Base-by-base conservation (phyloP, 306 rosid species). In the Lathyrus sativus region DNA sequence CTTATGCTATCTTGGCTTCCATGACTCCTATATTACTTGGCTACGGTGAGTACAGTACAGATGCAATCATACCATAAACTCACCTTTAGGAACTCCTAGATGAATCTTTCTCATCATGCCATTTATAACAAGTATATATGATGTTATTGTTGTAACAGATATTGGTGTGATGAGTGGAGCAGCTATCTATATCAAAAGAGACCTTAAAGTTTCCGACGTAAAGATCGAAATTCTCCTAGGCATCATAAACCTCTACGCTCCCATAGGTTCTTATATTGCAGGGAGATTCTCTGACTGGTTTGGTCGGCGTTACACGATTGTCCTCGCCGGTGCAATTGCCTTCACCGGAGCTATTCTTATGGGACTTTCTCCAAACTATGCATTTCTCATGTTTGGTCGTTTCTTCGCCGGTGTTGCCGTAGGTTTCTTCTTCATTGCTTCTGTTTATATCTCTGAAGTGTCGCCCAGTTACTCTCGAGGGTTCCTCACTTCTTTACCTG, bases 371-470 rank as follows among this genome's bases (percentile, higher is more conserved):
- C 71, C 93, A 26, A 87, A 90, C 81, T 90, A 90, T 28, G 37
- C 82, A 10, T 90, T 90, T 26, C 95, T 90, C 63, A 90, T 90
- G 96, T 82, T 87, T n/a, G 95, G 96, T 10, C 79, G 93, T 6
- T 89, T 89, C 70, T 49, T 89, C 15, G 93, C 96, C 28, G 93
- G 96, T 1, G 5, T 90, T 5, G 96, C 88, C 4, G 81, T 85
- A 2, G 95, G 96, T 4, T 90, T 82, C 2, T 85, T 79, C 80
- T 61, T 90, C 79, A 90, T 87, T 35, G 95, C 91, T 8, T 86
- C 95, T 0, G 88, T 90, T 4, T 90, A 90, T 70, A 80, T 84
- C 7, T 87, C 95, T 9, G 91, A 90, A 66, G 77, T 90, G 39
- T 82, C 95, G 29, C 95, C 96, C 3, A 79, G 91, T 7, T 80